Evolutionary conservation across 495 filamentous ascomycete genomes (phyloP).

Genomic region (Talaromyces proteolyticus): DNA sequence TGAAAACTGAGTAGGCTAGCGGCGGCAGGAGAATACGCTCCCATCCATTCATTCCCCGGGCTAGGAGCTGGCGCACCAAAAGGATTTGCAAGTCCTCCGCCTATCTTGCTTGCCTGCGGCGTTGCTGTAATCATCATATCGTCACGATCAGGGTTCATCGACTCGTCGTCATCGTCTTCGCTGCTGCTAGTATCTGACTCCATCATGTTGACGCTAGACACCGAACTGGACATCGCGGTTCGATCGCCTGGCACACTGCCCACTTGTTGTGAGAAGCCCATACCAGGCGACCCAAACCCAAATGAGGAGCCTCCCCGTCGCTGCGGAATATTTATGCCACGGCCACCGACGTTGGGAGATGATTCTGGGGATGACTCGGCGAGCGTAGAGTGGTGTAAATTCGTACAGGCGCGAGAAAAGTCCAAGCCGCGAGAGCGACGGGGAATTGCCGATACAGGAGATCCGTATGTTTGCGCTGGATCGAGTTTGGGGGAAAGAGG

Average conservation of each 20-base stretch:
- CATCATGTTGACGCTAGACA: constrained; percentile 78
- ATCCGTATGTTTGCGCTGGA: constrained; percentile 74
- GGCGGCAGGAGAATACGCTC: constrained; percentile 58
- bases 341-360: constrained; percentile 76
- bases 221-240: constrained; percentile 71
- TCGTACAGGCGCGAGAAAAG: constrained; percentile 90
- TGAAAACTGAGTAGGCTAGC: constrained; percentile 73
- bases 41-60: constrained; percentile 53
- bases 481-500: constrained; percentile 86
- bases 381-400: constrained; percentile 90
- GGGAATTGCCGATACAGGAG: constrained; percentile 76
- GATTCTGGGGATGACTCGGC: constrained; percentile 91
- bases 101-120: constrained; percentile 40
- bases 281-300: constrained; percentile 37
- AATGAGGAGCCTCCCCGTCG: constrained; percentile 36
- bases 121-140: constrained; percentile 62
- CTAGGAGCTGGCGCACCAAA: constrained; percentile 39
- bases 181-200: constrained; percentile 71
- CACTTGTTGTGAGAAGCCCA: constrained; percentile 31
- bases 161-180: constrained; percentile 68
- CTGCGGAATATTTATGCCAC: constrained; percentile 72
- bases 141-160: constrained; percentile 75
- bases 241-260: constrained; percentile 52
- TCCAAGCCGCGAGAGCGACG: constrained; percentile 82
- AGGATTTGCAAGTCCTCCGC: constrained; percentile 32